phyloP scores from a whole-genome alignment of 768 basidiomycete species.

The Rubroboletus pulcherrimus region DNA sequence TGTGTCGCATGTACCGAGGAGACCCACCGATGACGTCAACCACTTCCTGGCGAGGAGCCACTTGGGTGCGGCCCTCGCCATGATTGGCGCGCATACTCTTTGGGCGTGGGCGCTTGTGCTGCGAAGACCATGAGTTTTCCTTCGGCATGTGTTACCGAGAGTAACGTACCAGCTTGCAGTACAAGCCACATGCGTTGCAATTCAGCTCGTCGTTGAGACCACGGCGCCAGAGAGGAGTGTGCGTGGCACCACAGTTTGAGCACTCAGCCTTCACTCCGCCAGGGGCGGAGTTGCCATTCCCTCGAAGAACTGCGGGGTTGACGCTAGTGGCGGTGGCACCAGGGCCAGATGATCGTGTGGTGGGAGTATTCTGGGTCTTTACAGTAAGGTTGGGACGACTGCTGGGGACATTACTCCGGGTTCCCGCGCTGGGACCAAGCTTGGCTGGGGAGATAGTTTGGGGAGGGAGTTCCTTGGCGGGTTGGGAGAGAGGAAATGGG shows the following conservation, averaged over 20 bases:
- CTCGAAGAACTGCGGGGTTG: slow-evolving; percentile 40
- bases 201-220: slow-evolving; percentile 87
- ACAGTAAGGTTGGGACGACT: slow-evolving; percentile 60
- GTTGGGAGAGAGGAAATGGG: slow-evolving; percentile 36
- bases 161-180: slow-evolving; percentile 72
- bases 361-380: slow-evolving; percentile 45
- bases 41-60: slow-evolving; percentile 61
- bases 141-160: neutral
- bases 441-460: slow-evolving; percentile 59
- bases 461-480: slow-evolving; percentile 39
- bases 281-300: slow-evolving; percentile 39
- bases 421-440: slow-evolving; percentile 51
- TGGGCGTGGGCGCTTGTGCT: slow-evolving; percentile 87
- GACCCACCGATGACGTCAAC: slow-evolving; percentile 70
- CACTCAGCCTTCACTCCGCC: slow-evolving; percentile 77
- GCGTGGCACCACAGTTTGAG: slow-evolving; percentile 84
- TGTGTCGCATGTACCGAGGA: slow-evolving; percentile 28
- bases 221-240: slow-evolving; percentile 83
- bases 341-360: slow-evolving; percentile 54
- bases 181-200: slow-evolving; percentile 85
- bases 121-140: neutral
- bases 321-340: slow-evolving; percentile 62
- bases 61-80: slow-evolving; percentile 66
- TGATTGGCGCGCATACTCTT: slow-evolving; percentile 82
- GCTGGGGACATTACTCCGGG: slow-evolving; percentile 42